A percentile compares a stretch with the other conserved stretches of the same genome.
These are phyloP conservation scores for Aspergillus terreus DNA, from an alignment of 2,329 filamentous ascomycete genomes.

Conservation along the genomic window DNA sequence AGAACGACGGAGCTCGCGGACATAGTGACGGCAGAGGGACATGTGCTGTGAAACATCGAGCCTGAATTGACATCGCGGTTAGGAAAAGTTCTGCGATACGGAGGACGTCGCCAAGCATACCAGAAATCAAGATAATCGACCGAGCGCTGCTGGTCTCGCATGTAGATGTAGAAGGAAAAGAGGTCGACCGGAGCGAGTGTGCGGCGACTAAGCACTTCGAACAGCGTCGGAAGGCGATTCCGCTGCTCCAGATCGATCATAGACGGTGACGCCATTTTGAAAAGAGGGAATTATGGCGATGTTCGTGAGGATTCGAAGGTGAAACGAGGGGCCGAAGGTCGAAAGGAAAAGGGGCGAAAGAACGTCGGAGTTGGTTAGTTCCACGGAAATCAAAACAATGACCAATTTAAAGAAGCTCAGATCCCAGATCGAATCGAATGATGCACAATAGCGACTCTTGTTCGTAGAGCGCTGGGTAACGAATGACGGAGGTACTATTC, in stretches of 20 bases:
- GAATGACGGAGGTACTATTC: neutral
- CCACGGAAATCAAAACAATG: neutral
- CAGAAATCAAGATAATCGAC: slow-evolving; percentile 99
- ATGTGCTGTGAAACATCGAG: slow-evolving; percentile 99
- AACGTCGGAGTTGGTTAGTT: slow-evolving; percentile 1
- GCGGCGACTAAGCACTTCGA: slow-evolving; percentile 89
- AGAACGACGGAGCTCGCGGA: slow-evolving; percentile 87
- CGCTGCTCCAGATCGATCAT: slow-evolving; percentile 50
- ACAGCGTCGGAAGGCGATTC: slow-evolving; percentile 87
- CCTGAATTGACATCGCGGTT: slow-evolving; percentile 50
- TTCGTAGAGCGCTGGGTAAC: neutral
- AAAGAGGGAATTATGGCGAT: slow-evolving; percentile 1
- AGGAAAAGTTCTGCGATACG: neutral
- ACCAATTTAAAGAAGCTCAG: neutral
- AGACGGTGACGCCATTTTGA: slow-evolving; percentile 28
- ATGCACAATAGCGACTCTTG: neutral
- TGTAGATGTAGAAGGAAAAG: slow-evolving; percentile 99
- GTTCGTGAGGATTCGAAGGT: neutral
- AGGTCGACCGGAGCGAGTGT: slow-evolving; percentile 95
- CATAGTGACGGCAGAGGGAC: slow-evolving; percentile 92
- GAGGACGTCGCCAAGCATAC: slow-evolving; percentile 50
- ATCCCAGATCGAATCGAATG: neutral
- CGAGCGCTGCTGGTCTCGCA: slow-evolving; percentile 96
- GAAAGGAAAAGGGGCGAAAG: slow-evolving; percentile 16
- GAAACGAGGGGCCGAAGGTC: slow-evolving; percentile 4